These are phyloP conservation scores for Botrytis paeoniae DNA, from an alignment of 2,329 filamentous ascomycete genomes.

Conservation along the genomic window DNA sequence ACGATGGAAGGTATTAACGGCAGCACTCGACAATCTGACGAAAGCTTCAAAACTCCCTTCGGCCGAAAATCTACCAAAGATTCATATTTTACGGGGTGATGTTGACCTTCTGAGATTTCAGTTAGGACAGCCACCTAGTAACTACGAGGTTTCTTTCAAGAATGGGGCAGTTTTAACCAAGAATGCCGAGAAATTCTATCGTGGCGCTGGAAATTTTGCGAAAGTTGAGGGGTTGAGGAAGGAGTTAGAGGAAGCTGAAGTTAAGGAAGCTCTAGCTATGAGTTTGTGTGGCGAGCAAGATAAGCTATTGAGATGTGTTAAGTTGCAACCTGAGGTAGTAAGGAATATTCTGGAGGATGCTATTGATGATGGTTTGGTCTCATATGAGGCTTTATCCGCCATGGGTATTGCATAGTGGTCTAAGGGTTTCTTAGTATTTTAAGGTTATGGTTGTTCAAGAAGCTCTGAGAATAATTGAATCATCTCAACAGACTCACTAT, in stretches of 20 bases:
- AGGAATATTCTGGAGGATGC: constrained; percentile 24
- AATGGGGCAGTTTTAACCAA: constrained; percentile 48
- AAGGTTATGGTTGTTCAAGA: neutral
- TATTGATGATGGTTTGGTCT: constrained; percentile 27
- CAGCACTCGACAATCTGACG: constrained; percentile 49
- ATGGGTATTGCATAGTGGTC: constrained; percentile 21
- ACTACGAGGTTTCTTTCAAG: constrained; percentile 43
- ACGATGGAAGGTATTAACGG: constrained; percentile 52
- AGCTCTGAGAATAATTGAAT: neutral
- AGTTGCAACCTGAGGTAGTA: constrained; percentile 7
- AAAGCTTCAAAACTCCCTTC: constrained; percentile 50
- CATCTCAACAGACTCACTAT: neutral
- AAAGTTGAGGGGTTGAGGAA: constrained; percentile 42
- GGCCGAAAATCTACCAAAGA: constrained; percentile 49
- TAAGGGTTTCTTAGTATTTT: neutral
- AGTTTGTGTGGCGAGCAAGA: constrained; percentile 43
- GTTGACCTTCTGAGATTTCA: constrained; percentile 53
- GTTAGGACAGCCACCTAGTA: constrained; percentile 46
- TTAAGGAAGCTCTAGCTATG: constrained; percentile 48
- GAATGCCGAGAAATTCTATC: constrained; percentile 58
- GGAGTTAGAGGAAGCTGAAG: constrained; percentile 44
- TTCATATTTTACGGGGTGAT: constrained; percentile 54
- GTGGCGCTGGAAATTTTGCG: constrained; percentile 45
- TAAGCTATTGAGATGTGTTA: constrained; percentile 25
- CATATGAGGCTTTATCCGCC: constrained; percentile 16